These are phyloP conservation scores for Centaurea solstitialis DNA, from an alignment of 129 eudicot genomes.

Conservation along the genomic window DNA sequence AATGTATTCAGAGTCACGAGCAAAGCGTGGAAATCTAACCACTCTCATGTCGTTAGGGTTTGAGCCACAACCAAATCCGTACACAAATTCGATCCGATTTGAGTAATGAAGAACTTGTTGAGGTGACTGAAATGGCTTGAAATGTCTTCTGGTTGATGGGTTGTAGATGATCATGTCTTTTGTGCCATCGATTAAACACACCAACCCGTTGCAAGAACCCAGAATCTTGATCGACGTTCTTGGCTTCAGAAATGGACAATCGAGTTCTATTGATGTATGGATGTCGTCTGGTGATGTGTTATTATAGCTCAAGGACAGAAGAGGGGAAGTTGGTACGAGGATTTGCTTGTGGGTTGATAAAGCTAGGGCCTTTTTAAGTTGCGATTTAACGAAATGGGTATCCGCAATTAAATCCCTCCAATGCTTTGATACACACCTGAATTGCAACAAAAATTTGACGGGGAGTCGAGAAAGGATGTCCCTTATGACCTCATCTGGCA, in stretches of 20 bases:
- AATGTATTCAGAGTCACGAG: conserved; percentile 29
- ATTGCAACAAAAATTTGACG: conserved; percentile 37
- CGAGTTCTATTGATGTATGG: conserved; percentile 19
- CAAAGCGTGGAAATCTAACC: conserved; percentile 33
- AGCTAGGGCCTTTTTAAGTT: conserved; percentile 20
- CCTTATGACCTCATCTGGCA: conserved; percentile 33
- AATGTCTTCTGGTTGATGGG: conserved; percentile 42
- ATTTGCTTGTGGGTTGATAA: conserved; percentile 25
- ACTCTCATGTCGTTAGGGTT: conserved; percentile 26
- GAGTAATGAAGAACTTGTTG: conserved; percentile 8
- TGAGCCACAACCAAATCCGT: conserved; percentile 36
- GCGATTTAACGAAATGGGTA: conserved; percentile 24
- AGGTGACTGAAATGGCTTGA: conserved; percentile 23
- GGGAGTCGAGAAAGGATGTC: conserved; percentile 44
- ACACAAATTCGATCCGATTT: conserved; percentile 32
- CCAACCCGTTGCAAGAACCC: conserved; percentile 46
- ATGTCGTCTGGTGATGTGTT: conserved; percentile 2
- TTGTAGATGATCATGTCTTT: conserved; percentile 32
- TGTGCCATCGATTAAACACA: conserved; percentile 31
- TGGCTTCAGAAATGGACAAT: conserved; percentile 20
- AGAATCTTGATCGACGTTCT: conserved; percentile 24
- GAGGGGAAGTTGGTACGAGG: conserved; percentile 35
- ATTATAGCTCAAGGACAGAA: conserved; percentile 34
- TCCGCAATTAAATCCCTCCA: conserved; percentile 32
- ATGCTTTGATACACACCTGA: conserved; percentile 41